Base-by-base conservation (phyloP, 2,329 filamentous ascomycete species). In the Talaromyces sp. region DNA sequence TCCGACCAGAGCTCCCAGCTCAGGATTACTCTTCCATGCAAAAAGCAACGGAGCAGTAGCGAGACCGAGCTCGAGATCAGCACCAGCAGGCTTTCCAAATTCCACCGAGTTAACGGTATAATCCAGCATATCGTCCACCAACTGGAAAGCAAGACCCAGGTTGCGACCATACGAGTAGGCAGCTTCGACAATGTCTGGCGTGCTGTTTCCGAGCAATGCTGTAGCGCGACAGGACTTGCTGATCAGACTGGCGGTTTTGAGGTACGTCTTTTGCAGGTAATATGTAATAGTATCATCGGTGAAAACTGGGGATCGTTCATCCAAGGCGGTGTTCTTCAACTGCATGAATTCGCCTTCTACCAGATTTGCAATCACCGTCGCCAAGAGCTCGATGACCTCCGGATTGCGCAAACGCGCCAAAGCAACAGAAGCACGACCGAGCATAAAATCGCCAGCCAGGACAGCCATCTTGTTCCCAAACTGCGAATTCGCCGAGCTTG, bases 321-420 rank as follows among this genome's bases (percentile, higher is more conserved):
- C 94, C 69, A 87, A 84, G 54, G 91, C 91, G 1, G 95, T 98
- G 79, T 99, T 99, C 82, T 97, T 96, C 72, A 99, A 83, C 82
- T 99, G 95, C 95, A 99, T 99, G 82, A 99, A 98, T 79, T 99
- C 95, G 74, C 95, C 95, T 81, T 99, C 95, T 22, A 99, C 93
- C 31, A 99, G 83, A 76, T 99, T 99, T 52, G 95, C 94, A 71
- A 99, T 98, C 48, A 98, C 95, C 0, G 94, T 98, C 3, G 95
- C 93, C 35, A 99, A 82, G 8, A 99, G 85, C 81, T 99, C 95
- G 9, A 93, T 92, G 2, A 99, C 95, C 78, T 99, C 95, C 50
- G 93, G 90, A 74, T 99, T 92, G 37, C 94, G 87, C 66, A 99
- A 82, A 48, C 95, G 88, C 14, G 95, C 95, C 48, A 99, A 85